Evolutionary conservation across 23 red algal species (phyloP).

Genomic region (Cyanidium caldarium): DNA sequence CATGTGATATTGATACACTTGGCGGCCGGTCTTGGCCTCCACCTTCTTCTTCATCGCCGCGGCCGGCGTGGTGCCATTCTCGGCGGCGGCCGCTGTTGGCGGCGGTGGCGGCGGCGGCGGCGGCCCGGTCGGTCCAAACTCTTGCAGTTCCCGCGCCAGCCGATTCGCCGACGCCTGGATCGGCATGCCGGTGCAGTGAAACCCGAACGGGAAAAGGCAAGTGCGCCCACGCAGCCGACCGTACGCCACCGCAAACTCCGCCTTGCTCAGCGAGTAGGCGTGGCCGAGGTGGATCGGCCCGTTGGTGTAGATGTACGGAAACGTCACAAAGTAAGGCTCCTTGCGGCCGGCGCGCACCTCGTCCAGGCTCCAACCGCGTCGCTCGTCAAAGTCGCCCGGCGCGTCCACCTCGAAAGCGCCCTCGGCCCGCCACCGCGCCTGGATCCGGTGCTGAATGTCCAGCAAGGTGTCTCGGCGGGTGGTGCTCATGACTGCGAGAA

Average conservation of each 20-base stretch:
- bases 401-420: conserved; percentile 62
- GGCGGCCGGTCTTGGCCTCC: conserved; percentile 36
- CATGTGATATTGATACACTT: conserved; percentile 75
- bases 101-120: conserved; percentile 36
- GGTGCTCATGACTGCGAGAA: conserved; percentile 1
- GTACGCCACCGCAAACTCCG: conserved; percentile 81
- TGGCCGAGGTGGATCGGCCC: conserved; percentile 96
- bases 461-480: conserved; percentile 55
- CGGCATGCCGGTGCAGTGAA: conserved; percentile 99
- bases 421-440: conserved; percentile 57
- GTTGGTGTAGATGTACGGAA: conserved; percentile 96
- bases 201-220: conserved; percentile 90
- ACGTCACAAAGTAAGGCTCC: conserved; percentile 68
- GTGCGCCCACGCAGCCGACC: conserved; percentile 42
- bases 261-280: conserved; percentile 92
- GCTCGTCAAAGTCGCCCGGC: not conserved
- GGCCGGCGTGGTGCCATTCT: not conserved
- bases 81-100: not conserved
- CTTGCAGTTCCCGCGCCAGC: conserved; percentile 52
- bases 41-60: conserved; percentile 57
- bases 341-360: not conserved
- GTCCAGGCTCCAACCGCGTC: not conserved
- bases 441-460: conserved; percentile 49
- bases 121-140: conserved; percentile 46
- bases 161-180: conserved; percentile 88